These are phyloP conservation scores for Bruguiera parviflora DNA, from an alignment of 345 rosid species.

Conservation along the genomic window DNA sequence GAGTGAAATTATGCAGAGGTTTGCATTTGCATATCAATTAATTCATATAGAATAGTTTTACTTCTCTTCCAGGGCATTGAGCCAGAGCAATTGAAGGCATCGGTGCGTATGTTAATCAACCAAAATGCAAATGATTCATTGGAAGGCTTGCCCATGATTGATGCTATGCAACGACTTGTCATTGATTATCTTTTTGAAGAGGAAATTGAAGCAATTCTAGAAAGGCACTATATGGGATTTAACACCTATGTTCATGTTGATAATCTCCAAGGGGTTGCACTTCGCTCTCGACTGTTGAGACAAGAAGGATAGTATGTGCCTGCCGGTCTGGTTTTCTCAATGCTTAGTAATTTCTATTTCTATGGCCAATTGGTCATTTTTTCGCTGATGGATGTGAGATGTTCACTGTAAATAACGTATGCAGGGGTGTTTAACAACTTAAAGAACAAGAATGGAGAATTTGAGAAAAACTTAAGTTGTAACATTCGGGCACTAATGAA, in stretches of 20 bases:
- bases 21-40: no score
- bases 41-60: not conserved
- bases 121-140: conserved; percentile 3
- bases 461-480: conserved; percentile 4
- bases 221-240: conserved; percentile 10
- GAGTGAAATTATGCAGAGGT: no score
- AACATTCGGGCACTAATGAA: conserved; percentile 38
- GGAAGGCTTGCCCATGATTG: conserved; percentile 32
- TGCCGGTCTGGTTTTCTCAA: conserved; percentile 17
- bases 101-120: not conserved
- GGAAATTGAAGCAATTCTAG: conserved; percentile 38
- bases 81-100: not conserved
- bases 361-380: not conserved
- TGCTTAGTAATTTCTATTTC: not conserved
- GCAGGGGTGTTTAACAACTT: conserved; percentile 35
- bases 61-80: not conserved
- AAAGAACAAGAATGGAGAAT: conserved; percentile 27
- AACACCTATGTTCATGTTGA: not conserved
- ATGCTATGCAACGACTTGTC: conserved; percentile 42
- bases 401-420: not conserved
- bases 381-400: not conserved
- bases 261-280: conserved; percentile 28
- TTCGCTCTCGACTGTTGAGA: conserved; percentile 23
- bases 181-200: conserved; percentile 28
- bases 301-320: conserved; percentile 20